Base-by-base conservation (phyloP, 805 yeast species). In the Yamadazyma olivae region DNA sequence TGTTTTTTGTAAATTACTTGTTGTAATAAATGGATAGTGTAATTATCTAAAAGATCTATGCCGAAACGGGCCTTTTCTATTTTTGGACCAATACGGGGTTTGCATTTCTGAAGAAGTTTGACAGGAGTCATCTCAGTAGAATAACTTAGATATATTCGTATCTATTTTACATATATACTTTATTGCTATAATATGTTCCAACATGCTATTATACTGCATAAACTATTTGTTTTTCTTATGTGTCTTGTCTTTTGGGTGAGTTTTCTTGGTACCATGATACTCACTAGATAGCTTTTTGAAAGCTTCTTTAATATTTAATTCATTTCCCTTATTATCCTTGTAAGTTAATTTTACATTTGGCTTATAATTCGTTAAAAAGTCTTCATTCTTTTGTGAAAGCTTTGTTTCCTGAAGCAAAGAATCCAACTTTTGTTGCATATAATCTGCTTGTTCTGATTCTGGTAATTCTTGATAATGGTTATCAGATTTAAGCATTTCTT, bases 241-340 rank as follows among this genome's bases (percentile, higher is more conserved):
- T n/a, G n/a, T n/a, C n/a, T n/a, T n/a, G n/a, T 19, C 9, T 20
- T 20, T 20, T 17, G 33, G 23, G 18, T 34, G 37, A 5, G 24
- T 36, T 33, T 45, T 43, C 24, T 33, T 41, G 8, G 51, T 64
- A 3, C 93, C 95, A 54, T 87, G 95, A 56, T 85, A 87, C 44
- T 79, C 76, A 43, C 83, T 90, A 3, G 93, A 82, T 31, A 86
- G 59, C 41, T 75, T 75, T 59, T 84, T 86, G 64, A 75, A 87
- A 1, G 95, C 95, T 41, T 81, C 81, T 50, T 82, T 84, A 3
- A 80, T 68, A 20, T 70, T 61, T 18, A 88, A 57, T 15, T 65
- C 64, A 21, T 74, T 64, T 1, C 95, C 95, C 2, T 58, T 48
- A 17, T 77, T 81, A 53, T 86, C 95, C 14, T 66, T 70, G 55